A percentile compares a stretch with the other conserved stretches of the same genome.
phyloP scores from a whole-genome alignment of 2,329 filamentous ascomycete species.

The Trichothecium sympodiale region DNA sequence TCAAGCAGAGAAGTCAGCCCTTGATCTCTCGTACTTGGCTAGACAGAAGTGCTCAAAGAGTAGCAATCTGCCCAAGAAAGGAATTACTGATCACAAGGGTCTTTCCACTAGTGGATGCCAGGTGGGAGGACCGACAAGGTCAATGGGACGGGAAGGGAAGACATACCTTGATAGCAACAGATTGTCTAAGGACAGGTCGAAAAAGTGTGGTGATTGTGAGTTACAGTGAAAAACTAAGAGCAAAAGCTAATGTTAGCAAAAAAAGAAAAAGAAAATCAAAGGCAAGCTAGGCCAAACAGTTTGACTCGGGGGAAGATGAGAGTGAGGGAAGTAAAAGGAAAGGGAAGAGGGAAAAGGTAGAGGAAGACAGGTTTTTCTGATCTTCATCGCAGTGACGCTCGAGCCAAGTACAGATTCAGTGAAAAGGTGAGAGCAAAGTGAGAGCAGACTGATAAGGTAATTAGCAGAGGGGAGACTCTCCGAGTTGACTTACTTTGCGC shows the following conservation, averaged over 20 bases:
- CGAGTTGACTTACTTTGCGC: conserved; percentile 3
- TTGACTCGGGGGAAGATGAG: no score
- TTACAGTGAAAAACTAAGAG: conserved; percentile 7
- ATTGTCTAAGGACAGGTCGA: conserved; percentile 16
- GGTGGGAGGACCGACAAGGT: no score
- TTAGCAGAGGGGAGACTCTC: not conserved
- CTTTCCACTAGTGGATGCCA: no score
- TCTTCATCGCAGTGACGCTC: not conserved
- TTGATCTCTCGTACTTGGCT: no score
- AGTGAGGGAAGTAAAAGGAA: not conserved
- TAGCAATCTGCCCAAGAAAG: no score
- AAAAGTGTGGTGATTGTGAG: conserved; percentile 17
- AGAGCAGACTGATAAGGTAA: not conserved
- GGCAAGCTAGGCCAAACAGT: no score
- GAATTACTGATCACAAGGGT: no score
- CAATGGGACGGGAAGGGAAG: not conserved
- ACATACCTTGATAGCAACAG: conserved; percentile 21
- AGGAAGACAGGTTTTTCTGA: no score
- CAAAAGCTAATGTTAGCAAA: not conserved
- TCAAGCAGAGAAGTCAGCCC: no score
- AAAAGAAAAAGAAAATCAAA: not conserved
- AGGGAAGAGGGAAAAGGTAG: not conserved
- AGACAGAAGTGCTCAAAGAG: no score
- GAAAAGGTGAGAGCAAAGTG: not conserved
- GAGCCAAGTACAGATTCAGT: not conserved